A percentile compares a stretch with the other conserved stretches of the same genome.
Conservation (phyloP, 148 eudicot genomes). For the Salicornia ramosissima region DNA sequence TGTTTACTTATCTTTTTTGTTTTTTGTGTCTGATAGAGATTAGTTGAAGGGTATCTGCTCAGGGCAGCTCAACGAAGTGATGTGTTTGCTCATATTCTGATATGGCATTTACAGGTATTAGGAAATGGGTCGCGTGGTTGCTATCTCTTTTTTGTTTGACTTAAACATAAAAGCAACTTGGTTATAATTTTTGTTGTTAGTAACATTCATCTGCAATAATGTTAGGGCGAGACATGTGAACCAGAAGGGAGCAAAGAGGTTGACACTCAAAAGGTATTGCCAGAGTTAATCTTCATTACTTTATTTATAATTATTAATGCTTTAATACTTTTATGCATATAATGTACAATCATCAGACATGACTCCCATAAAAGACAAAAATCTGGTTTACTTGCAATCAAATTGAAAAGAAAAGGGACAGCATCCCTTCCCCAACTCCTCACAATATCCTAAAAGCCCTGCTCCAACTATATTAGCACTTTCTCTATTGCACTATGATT, state of each 20-base stretch:
- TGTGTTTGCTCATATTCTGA: conserved; percentile 87
- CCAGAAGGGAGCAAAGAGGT: conserved; percentile 79
- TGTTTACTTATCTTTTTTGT: background rate
- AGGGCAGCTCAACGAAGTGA: conserved; percentile 97
- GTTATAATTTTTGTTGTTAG: conserved; percentile 3
- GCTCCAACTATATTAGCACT: background rate
- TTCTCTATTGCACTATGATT: background rate
- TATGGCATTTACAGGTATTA: conserved; percentile 92
- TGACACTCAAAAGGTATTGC: conserved; percentile 54
- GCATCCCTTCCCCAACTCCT: too few species aligned
- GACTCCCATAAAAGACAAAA: too few species aligned
- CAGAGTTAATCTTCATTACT: conserved; percentile 3
- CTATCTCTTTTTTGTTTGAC: background rate
- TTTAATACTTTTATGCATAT: background rate
- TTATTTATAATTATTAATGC: background rate
- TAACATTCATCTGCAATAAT: conserved; percentile 24
- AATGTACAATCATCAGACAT: background rate
- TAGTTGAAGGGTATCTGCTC: conserved; percentile 95
- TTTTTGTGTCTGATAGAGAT: conserved; percentile 46
- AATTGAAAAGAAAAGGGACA: too few species aligned
- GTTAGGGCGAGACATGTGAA: conserved; percentile 76
- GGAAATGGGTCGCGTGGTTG: conserved; percentile 5
- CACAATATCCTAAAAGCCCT: background rate
- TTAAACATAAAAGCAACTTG: background rate
- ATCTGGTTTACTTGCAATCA: too few species aligned